Evolutionary conservation across 805 yeast genomes (phyloP).

Genomic region (Schwanniomyces yamadae): DNA sequence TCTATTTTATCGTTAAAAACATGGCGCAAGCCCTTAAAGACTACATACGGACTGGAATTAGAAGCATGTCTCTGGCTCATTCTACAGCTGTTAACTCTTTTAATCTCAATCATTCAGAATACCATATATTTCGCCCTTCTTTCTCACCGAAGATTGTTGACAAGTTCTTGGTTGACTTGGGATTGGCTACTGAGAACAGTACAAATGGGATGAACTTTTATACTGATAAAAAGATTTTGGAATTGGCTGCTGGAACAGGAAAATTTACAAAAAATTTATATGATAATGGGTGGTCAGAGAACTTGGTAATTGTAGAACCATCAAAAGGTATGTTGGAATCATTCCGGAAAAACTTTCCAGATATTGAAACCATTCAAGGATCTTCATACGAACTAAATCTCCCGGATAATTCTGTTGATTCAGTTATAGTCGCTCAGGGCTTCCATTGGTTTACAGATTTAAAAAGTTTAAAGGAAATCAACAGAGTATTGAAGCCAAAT

Average conservation of each 20-base stretch:
- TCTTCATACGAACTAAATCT: constrained; percentile 49
- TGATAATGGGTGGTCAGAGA: constrained; percentile 35
- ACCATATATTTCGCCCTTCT: constrained; percentile 54
- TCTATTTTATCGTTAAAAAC: no score
- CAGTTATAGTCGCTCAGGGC: constrained; percentile 57
- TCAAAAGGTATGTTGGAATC: constrained; percentile 54
- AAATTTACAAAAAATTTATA: constrained; percentile 52
- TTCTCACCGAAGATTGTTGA: constrained; percentile 44
- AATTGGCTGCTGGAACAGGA: constrained; percentile 65
- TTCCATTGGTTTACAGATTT: constrained; percentile 66
- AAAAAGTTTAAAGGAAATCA: constrained; percentile 47
- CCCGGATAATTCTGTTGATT: constrained; percentile 44
- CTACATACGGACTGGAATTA: neutral
- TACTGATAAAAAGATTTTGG: constrained; percentile 35
- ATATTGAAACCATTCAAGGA: constrained; percentile 34
- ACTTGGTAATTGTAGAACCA: constrained; percentile 52
- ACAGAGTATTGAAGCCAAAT: constrained; percentile 46
- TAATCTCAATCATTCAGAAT: constrained; percentile 49
- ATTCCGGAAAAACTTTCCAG: constrained; percentile 48
- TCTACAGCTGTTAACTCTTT: constrained; percentile 47
- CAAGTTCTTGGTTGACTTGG: constrained; percentile 39
- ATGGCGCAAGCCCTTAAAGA: neutral
- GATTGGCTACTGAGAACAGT: constrained; percentile 18
- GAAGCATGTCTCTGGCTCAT: constrained; percentile 15
- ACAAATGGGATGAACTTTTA: constrained; percentile 11